Evolutionary conservation across 2,329 filamentous ascomycete genomes (phyloP).

Genomic region (Fusarium papillatum): DNA sequence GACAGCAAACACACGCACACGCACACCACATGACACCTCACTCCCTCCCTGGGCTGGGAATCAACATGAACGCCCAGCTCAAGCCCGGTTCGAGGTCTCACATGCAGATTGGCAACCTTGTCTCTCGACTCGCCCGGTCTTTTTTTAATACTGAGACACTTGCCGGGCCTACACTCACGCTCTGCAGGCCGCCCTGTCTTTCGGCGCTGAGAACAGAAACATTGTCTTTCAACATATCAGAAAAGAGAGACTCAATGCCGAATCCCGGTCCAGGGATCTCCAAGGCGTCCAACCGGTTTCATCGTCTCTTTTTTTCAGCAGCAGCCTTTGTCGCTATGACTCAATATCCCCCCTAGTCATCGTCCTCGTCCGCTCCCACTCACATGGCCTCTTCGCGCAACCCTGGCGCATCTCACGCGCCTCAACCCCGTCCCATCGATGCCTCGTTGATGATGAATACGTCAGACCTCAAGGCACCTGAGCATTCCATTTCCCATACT

Average conservation of each 20-base stretch:
- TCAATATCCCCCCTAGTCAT: background rate
- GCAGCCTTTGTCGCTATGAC: background rate
- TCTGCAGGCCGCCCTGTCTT: slow-evolving; percentile 14
- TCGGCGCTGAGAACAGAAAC: background rate
- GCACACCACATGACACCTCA: slow-evolving; percentile 4
- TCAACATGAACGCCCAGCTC: slow-evolving; percentile 8
- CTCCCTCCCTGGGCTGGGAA: background rate
- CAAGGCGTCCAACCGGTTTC: background rate
- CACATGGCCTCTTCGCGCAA: slow-evolving; percentile 1
- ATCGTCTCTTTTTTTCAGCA: background rate
- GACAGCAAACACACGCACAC: slow-evolving; percentile 22
- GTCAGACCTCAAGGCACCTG: slow-evolving; percentile 4
- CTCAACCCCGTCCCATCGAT: background rate
- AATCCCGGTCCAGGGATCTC: background rate
- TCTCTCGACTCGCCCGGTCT: slow-evolving; percentile 1
- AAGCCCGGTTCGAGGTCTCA: slow-evolving; percentile 8
- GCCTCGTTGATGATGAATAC: background rate
- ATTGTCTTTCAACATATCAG: background rate
- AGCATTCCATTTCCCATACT: slow-evolving; percentile 4
- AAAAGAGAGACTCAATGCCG: background rate
- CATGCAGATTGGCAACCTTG: background rate
- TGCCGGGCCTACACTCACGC: background rate
- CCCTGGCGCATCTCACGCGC: slow-evolving; percentile 4
- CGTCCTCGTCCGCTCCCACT: background rate
- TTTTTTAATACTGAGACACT: slow-evolving; percentile 8